Percentiles rank a stretch among this genome's conserved stretches.
Conservation (phyloP, 495 filamentous ascomycete genomes). For the Penicillium waksmanii region DNA sequence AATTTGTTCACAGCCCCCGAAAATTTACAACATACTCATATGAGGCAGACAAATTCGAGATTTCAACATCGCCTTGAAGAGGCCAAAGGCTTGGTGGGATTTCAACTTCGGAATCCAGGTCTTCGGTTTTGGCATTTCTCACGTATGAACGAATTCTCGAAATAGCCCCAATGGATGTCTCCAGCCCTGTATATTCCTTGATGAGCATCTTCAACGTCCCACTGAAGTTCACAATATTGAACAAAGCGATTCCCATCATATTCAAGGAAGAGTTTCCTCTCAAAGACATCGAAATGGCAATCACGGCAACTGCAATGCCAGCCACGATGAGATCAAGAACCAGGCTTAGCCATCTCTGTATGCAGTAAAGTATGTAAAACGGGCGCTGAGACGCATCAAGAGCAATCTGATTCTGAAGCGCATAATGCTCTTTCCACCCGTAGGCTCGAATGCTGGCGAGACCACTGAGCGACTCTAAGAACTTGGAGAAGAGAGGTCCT, state of each 20-base stretch:
- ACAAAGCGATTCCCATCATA: constrained; percentile 35
- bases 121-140: constrained; percentile 21
- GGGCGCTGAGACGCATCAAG: constrained; percentile 61
- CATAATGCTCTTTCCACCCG: constrained; percentile 61
- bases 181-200: constrained; percentile 30
- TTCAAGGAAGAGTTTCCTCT: constrained; percentile 21
- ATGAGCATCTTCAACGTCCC: constrained; percentile 27
- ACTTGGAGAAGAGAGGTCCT: constrained; percentile 71
- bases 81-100: constrained; percentile 27
- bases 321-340: constrained; percentile 64
- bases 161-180: constrained; percentile 38
- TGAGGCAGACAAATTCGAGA: constrained; percentile 28
- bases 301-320: constrained; percentile 59
- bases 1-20: neutral
- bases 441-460: constrained; percentile 74
- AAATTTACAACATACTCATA: constrained; percentile 26
- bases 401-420: constrained; percentile 58
- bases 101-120: constrained; percentile 22
- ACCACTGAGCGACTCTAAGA: constrained; percentile 66
- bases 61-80: constrained; percentile 21
- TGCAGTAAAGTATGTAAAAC: constrained; percentile 61
- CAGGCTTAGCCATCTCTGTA: constrained; percentile 73
- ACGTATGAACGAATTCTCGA: constrained; percentile 29
- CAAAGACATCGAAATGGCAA: constrained; percentile 27
- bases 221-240: constrained; percentile 39